Conservation (phyloP, 202 grass and related monocot genomes). For the Hordeum pubiflorum region DNA sequence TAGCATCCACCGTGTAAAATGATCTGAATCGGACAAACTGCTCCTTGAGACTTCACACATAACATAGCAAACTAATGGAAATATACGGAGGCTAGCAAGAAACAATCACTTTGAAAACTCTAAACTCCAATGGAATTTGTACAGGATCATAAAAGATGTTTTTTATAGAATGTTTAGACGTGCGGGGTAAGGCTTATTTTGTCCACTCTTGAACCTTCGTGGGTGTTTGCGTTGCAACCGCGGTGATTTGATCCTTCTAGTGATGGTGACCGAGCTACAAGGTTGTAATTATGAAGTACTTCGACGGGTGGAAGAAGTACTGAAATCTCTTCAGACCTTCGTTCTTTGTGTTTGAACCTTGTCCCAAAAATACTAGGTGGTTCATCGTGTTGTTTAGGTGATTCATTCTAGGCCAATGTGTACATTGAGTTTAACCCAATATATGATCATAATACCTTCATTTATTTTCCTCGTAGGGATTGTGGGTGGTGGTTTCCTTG, state of each 20-base stretch:
- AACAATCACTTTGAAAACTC: background rate
- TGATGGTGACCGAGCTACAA: conserved; percentile 49
- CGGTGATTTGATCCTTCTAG: background rate
- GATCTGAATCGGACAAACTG: background rate
- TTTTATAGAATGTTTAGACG: background rate
- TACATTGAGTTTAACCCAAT: too few relatives aligned
- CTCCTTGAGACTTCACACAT: background rate
- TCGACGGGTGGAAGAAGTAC: conserved; percentile 64
- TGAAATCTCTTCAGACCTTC: conserved; percentile 40
- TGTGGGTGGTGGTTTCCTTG: too few relatives aligned
- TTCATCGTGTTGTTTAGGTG: too few relatives aligned
- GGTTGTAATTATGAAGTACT: conserved; percentile 57
- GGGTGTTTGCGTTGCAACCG: too few relatives aligned
- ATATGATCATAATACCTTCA: too few relatives aligned
- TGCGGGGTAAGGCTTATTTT: background rate
- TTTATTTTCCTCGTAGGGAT: too few relatives aligned
- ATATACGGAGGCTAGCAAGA: background rate
- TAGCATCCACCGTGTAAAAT: background rate
- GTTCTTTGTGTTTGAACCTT: conserved; percentile 47
- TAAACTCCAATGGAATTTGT: background rate
- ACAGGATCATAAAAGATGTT: background rate
- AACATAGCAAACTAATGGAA: background rate
- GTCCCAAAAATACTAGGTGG: too few relatives aligned
- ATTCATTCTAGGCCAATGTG: too few relatives aligned
- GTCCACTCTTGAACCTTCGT: background rate